Percentiles rank a stretch among this genome's conserved stretches.
These are phyloP conservation scores for Senecio squalidus DNA, from an alignment of 140 eudicot genomes.

Conservation along the genomic window DNA sequence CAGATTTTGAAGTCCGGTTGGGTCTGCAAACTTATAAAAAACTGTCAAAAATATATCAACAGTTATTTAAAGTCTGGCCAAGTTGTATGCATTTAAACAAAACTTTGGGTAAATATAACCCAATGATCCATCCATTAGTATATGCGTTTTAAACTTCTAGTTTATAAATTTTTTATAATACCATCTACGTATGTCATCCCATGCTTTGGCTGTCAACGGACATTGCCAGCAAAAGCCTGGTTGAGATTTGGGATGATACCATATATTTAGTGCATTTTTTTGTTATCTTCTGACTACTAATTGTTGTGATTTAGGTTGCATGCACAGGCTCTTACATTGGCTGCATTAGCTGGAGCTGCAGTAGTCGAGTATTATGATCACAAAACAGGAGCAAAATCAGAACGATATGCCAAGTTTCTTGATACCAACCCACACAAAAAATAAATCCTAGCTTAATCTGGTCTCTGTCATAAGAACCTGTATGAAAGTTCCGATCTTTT, in stretches of 20 bases:
- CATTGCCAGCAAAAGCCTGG: not conserved
- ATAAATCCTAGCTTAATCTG: slow-evolving; percentile 3
- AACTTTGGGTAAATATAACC: too few relatives aligned
- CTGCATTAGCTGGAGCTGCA: slow-evolving; percentile 79
- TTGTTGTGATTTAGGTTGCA: slow-evolving; percentile 52
- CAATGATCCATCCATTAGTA: too few relatives aligned
- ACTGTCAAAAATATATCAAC: too few relatives aligned
- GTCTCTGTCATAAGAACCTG: not conserved
- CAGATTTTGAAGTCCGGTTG: too few relatives aligned
- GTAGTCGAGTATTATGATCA: slow-evolving; percentile 80
- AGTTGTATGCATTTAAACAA: too few relatives aligned
- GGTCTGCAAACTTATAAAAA: too few relatives aligned
- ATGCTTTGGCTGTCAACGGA: not conserved
- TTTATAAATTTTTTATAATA: too few relatives aligned
- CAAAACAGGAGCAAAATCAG: slow-evolving; percentile 55
- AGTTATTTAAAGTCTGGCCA: too few relatives aligned
- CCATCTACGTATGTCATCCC: not conserved
- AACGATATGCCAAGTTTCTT: slow-evolving; percentile 56
- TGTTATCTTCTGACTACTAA: not conserved
- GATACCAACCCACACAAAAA: slow-evolving; percentile 28
- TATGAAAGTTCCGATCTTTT: too few relatives aligned
- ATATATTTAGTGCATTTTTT: not conserved
- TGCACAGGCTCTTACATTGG: slow-evolving; percentile 76
- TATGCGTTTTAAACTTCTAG: too few relatives aligned
- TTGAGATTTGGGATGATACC: not conserved